phyloP scores from a whole-genome alignment of 2,329 filamentous ascomycete genomes.

The Lasiodiplodia hormozganensis region DNA sequence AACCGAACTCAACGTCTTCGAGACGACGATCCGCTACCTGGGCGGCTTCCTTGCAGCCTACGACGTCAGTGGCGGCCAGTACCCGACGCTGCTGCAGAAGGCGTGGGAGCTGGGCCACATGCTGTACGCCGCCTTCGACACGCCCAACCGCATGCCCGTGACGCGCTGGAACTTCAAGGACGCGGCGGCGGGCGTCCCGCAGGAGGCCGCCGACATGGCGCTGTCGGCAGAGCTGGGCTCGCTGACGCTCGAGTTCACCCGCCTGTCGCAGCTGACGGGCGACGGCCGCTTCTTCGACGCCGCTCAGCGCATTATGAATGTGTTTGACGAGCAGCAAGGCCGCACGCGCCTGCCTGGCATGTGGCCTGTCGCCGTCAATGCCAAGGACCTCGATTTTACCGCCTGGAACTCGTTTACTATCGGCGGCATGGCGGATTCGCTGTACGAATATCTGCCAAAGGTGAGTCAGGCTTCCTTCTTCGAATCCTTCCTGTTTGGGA shows the following conservation, averaged over 20 bases:
- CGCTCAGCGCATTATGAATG: conserved; percentile 44
- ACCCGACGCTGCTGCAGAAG: conserved; percentile 30
- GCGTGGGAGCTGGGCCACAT: conserved; percentile 32
- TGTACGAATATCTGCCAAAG: conserved; percentile 60
- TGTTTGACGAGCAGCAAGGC: conserved; percentile 43
- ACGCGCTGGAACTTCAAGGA: conserved; percentile 42
- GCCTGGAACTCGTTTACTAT: conserved; percentile 35
- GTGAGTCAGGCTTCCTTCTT: too few relatives aligned
- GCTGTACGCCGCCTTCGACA: conserved; percentile 36
- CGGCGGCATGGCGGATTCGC: conserved; percentile 54
- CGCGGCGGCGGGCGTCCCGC: conserved; percentile 32
- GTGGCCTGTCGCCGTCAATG: conserved; percentile 46
- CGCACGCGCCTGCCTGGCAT: conserved; percentile 47
- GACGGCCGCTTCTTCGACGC: conserved; percentile 50
- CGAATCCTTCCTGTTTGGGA: too few relatives aligned
- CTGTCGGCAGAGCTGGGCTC: conserved; percentile 49
- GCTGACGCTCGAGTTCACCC: conserved; percentile 51
- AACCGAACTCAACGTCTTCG: conserved; percentile 83
- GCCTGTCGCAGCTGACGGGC: conserved; percentile 48
- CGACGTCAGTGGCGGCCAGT: conserved; percentile 28
- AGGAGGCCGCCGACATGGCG: conserved; percentile 37
- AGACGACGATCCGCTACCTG: conserved; percentile 69
- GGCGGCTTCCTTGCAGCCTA: conserved; percentile 32
- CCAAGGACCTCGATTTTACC: conserved; percentile 29
- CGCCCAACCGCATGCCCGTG: conserved; percentile 48